Evolutionary conservation across 768 basidiomycete genomes (phyloP), one percentile per base, ranked within the genome.

Genomic region (Trametes cinnabarina): DNA sequence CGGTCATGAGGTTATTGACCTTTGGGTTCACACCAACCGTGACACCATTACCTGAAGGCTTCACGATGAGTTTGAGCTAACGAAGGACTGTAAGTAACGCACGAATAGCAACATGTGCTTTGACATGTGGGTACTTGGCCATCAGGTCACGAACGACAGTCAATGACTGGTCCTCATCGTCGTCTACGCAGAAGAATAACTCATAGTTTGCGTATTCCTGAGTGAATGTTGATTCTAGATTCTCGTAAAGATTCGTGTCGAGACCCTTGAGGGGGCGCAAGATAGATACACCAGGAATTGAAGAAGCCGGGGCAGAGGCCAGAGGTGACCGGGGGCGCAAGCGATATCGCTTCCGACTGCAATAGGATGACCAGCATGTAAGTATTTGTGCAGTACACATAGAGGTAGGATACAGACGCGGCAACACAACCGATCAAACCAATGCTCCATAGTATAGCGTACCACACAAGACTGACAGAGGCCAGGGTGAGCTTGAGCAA

Each of bases 201-300:
- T 99, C 95, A 66, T 84, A 96, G 62, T 89, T 89, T 0, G 90
- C 86, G 70, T 98, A 98, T 62, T 95, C 89, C 67, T 97, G 94
- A 30, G 76, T 79, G 73, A 98, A 96, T 0, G 92, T 91, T 4
- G 94, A 92, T 72, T 97, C 93, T 48, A 99, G 76, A 71, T 98
- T 98, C 76, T 97, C 94, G 72, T 90, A 98, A 19, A 99, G 81
- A 71, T 98, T 98, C 57, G 88, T 83, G 72, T 99, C 97, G 22
- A 99, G 78, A 14, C 97, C 97, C 71, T 95, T 95, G 49, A 99
- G 79, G 7, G 97, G 97, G 44, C 97, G 85, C 48, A 98, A 79
- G 64, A 98, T 93, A 2, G 94, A 92, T 28, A 98, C 96, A 19
- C 94, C 96, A 11, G 94, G 94, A 3, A 83, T 82, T 17, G 77